These are phyloP conservation scores for Solanum ossicruentum DNA, from an alignment of 257 asterid genomes.

Conservation along the genomic window DNA sequence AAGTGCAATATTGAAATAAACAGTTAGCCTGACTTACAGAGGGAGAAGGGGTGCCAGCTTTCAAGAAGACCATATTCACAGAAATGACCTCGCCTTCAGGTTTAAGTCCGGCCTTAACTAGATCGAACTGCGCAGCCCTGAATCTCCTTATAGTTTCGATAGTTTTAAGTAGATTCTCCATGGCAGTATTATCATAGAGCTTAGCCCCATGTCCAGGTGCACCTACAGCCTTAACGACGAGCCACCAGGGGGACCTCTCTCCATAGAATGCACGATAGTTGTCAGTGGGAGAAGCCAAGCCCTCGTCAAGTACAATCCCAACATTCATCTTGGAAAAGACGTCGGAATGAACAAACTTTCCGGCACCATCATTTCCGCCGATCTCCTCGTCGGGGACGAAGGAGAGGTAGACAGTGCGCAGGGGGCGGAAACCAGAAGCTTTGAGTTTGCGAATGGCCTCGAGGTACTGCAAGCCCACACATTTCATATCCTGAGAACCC, in stretches of 20 bases:
- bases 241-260: slow-evolving; percentile 88
- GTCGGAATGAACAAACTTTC: slow-evolving; percentile 61
- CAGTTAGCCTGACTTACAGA: slow-evolving; percentile 22
- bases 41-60: slow-evolving; percentile 91
- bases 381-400: slow-evolving; percentile 98
- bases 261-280: slow-evolving; percentile 65
- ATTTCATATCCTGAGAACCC: slow-evolving; percentile 98
- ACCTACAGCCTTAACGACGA: slow-evolving; percentile 72
- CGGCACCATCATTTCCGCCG: slow-evolving; percentile 86
- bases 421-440: slow-evolving; percentile 51
- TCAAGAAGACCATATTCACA: slow-evolving; percentile 82
- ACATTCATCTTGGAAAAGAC: slow-evolving; percentile 63
- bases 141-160: slow-evolving; percentile 73
- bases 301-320: slow-evolving; percentile 85
- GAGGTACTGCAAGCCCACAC: slow-evolving; percentile 76
- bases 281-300: slow-evolving; percentile 63
- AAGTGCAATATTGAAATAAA: background rate
- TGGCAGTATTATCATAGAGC: slow-evolving; percentile 83
- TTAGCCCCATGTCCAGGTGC: slow-evolving; percentile 96
- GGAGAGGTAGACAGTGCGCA: slow-evolving; percentile 62
- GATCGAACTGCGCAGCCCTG: slow-evolving; percentile 77
- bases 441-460: slow-evolving; percentile 79
- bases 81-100: slow-evolving; percentile 89
- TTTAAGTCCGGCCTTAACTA: slow-evolving; percentile 62
- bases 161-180: slow-evolving; percentile 85